Percentiles rank a stretch among this genome's conserved stretches.
phyloP scores from a whole-genome alignment of 177 flowering plant species.

The Vitis hybrid region DNA sequence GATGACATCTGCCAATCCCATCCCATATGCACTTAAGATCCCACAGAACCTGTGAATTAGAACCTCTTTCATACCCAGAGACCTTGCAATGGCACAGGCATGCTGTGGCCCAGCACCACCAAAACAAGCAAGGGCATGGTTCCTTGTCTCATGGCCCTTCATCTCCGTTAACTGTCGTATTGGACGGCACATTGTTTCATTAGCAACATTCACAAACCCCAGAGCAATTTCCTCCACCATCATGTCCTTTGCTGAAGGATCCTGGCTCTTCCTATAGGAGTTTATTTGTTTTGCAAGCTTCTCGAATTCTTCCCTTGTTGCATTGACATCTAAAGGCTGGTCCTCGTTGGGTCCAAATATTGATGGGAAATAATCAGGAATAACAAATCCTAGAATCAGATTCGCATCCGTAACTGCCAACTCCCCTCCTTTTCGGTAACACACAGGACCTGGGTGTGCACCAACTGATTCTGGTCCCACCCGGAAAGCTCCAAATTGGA shows the following conservation, averaged over 20 bases:
- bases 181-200: constrained; percentile 99
- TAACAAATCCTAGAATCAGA: constrained; percentile 78
- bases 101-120: constrained; percentile 99
- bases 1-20: constrained; percentile 97
- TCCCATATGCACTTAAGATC: constrained; percentile 95
- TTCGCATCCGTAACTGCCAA: constrained; percentile 97
- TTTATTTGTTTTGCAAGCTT: constrained; percentile 72
- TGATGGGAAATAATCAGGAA: constrained; percentile 91
- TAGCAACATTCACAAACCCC: constrained; percentile 96
- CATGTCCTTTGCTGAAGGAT: constrained; percentile 73
- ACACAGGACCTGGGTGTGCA: constrained; percentile 99
- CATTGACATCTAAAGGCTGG: constrained; percentile 69
- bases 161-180: constrained; percentile 94
- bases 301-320: constrained; percentile 71
- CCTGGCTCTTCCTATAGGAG: constrained; percentile 71
- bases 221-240: constrained; percentile 90
- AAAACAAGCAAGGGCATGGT: constrained; percentile 97
- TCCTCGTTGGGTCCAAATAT: constrained; percentile 93
- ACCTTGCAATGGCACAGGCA: constrained; percentile 95
- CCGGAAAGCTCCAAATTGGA: constrained; percentile 88
- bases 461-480: constrained; percentile 99
- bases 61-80: constrained; percentile 92
- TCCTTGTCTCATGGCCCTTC: constrained; percentile 97
- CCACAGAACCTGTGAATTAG: constrained; percentile 92
- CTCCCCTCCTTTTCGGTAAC: constrained; percentile 96